phyloP scores from a whole-genome alignment of 495 filamentous ascomycete genomes.

The Xylaria telfairii region DNA sequence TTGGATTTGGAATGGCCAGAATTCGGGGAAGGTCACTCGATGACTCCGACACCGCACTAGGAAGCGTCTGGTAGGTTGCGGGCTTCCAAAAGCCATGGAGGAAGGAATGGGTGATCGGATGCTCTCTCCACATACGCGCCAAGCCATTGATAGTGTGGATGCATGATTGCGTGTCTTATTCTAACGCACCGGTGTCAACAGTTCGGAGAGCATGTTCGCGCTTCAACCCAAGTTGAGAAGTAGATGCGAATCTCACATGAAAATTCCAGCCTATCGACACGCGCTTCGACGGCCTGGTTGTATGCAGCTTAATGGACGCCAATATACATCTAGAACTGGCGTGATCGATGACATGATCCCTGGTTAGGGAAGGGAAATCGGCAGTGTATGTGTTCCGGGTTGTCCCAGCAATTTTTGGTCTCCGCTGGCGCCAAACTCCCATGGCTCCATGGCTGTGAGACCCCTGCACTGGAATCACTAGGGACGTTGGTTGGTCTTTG shows the following conservation, averaged over 20 bases:
- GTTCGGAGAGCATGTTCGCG: constrained; percentile 10
- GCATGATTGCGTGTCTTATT: constrained; percentile 27
- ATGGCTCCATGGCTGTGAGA: constrained; percentile 15
- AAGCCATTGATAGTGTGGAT: constrained; percentile 26
- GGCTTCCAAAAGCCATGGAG: constrained; percentile 12
- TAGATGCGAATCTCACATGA: constrained; percentile 19
- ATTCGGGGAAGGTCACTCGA: constrained; percentile 10
- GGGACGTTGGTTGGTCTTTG: constrained; percentile 23
- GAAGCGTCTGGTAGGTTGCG: constrained; percentile 9
- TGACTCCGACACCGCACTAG: constrained; percentile 20
- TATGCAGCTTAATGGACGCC: constrained; percentile 25
- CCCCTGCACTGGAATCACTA: constrained; percentile 20
- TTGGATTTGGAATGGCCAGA: constrained; percentile 12
- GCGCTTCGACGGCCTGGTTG: neutral
- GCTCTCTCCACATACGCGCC: constrained; percentile 22
- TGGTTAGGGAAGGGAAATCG: constrained; percentile 14
- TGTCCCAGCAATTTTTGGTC: constrained; percentile 21
- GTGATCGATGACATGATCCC: constrained; percentile 23
- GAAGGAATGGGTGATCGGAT: constrained; percentile 14
- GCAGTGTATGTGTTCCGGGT: constrained; percentile 19
- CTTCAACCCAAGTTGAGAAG: constrained; percentile 20
- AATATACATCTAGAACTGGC: constrained; percentile 17
- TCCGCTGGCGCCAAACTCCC: constrained; percentile 22
- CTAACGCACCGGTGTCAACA: constrained; percentile 16
- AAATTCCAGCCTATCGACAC: constrained; percentile 22